Evolutionary conservation across 495 filamentous ascomycete genomes (phyloP), one percentile per base, ranked within the genome.

Genomic region (Neurospora sublineolata): DNA sequence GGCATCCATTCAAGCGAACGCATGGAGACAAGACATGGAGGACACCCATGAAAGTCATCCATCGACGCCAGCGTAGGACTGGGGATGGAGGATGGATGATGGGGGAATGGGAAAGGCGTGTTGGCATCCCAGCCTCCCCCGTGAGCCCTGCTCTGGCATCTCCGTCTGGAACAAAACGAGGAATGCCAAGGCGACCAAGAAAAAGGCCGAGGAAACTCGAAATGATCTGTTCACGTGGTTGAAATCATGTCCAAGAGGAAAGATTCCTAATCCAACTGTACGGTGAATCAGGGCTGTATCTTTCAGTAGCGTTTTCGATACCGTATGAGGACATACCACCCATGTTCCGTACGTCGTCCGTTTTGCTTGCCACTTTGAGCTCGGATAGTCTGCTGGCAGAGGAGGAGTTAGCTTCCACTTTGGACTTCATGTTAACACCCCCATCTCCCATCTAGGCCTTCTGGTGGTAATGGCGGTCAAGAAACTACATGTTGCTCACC

Each of bases 11-110:
- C 20, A 60, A 60, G 72, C 72, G 74, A 75, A 70, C 60, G 70
- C 72, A 71, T 64, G 41, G 69, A 74, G 75, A 75, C 75, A 73
- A 67, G 71, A 75, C 73, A 76, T 75, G 69, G 72, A 75, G 69
- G 73, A 40, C 60, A 72, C 67, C 52, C 73, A 76, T 75, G 69
- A 68, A 73, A 60, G 75, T 58, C 72, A 74, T 68, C 70, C 73
- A 75, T 68, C 60, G 68, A 71, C 64, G 68, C 73, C 40, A 44
- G 60, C 73, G 44, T 69, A 71, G 71, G 73, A 73, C 69, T 60
- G 68, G 70, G 39, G 69, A 23, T 20, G 42, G 64, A 36, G 52
- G 46, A 38, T 69, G 64, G 41, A 60, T 70, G 23, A 64, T 72
- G 70, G 58, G 39, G 40, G 52, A 41, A 72, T 68, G 60, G 70